Percentiles rank a stretch among this genome's conserved stretches.
phyloP scores from a whole-genome alignment of 352 stramenopile genomes.

The Phytophthora ohioensis region DNA sequence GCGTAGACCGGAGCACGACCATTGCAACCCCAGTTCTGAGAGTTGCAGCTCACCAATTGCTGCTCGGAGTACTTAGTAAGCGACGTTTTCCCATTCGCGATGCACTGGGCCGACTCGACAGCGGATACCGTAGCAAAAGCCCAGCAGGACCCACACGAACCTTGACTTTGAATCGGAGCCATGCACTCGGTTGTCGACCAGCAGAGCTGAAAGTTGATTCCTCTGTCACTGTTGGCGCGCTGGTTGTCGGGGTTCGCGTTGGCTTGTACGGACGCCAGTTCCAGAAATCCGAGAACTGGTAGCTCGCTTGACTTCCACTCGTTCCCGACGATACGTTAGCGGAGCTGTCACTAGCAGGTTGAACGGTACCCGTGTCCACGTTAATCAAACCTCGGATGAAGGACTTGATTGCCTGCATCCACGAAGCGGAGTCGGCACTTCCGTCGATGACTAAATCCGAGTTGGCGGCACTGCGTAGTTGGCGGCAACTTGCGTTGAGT shows the following conservation, averaged over 20 bases:
- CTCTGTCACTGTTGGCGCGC: slow-evolving; percentile 15
- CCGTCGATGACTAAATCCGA: slow-evolving; percentile 4
- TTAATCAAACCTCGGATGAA: slow-evolving; percentile 25
- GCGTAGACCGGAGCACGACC: slow-evolving; percentile 92
- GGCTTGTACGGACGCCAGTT: slow-evolving; percentile 23
- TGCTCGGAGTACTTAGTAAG: slow-evolving; percentile 94
- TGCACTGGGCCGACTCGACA: slow-evolving; percentile 92
- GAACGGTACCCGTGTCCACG: slow-evolving; percentile 16
- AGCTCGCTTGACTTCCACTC: slow-evolving; percentile 20
- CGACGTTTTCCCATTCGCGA: slow-evolving; percentile 66
- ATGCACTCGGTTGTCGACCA: slow-evolving; percentile 59
- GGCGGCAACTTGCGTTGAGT: slow-evolving; percentile 28
- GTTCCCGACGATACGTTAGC: slow-evolving; percentile 16
- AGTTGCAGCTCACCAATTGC: slow-evolving; percentile 93
- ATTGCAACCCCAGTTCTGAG: slow-evolving; percentile 89
- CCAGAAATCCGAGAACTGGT: slow-evolving; percentile 39
- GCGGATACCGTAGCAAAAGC: slow-evolving; percentile 95
- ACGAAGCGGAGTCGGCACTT: slow-evolving; percentile 18
- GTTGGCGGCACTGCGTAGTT: slow-evolving; percentile 27
- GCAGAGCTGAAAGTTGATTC: slow-evolving; percentile 8
- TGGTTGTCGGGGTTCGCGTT: slow-evolving; percentile 19
- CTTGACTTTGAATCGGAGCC: slow-evolving; percentile 94
- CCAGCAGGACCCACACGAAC: slow-evolving; percentile 97
- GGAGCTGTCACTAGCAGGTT: slow-evolving; percentile 24
- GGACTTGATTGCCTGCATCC: slow-evolving; percentile 17